Percentiles rank a stretch among this genome's conserved stretches.
Conservation (phyloP, 192 early-diverging fungal genomes). For the Ambispora gerdemannii region DNA sequence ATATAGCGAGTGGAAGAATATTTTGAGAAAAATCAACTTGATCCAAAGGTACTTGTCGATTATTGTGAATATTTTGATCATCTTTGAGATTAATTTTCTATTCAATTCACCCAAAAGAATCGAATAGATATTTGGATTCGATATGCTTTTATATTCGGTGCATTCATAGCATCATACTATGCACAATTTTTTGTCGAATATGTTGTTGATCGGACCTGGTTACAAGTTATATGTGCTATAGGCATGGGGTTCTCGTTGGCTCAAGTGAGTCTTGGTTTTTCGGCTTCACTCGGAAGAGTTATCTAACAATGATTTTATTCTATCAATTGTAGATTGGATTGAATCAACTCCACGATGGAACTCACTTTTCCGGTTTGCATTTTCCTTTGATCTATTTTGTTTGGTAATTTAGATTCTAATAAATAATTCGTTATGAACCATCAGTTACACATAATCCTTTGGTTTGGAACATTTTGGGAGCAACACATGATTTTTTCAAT, state of each 20-base stretch:
- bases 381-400: neutral
- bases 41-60: conserved; percentile 42
- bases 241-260: conserved; percentile 50
- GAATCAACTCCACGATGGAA: conserved; percentile 55
- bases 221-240: conserved; percentile 45
- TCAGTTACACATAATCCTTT: conserved; percentile 49
- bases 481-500: conserved; percentile 59
- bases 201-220: conserved; percentile 44
- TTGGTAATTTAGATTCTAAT: neutral
- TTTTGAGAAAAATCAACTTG: conserved; percentile 42
- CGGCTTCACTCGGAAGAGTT: neutral
- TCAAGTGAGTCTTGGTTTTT: conserved; percentile 30
- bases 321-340: conserved; percentile 36
- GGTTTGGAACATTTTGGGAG: conserved; percentile 52
- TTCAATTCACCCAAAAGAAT: conserved; percentile 34
- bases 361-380: conserved; percentile 47
- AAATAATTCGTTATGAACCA: neutral
- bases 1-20: conserved; percentile 48
- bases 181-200: conserved; percentile 45
- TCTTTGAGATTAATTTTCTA: neutral
- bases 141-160: conserved; percentile 45
- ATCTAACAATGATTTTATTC: neutral
- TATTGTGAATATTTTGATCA: neutral
- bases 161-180: conserved; percentile 43
- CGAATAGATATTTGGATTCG: conserved; percentile 43